These are phyloP conservation scores for Nothophoma quercina DNA, from an alignment of 2,329 filamentous ascomycete genomes.

Conservation along the genomic window DNA sequence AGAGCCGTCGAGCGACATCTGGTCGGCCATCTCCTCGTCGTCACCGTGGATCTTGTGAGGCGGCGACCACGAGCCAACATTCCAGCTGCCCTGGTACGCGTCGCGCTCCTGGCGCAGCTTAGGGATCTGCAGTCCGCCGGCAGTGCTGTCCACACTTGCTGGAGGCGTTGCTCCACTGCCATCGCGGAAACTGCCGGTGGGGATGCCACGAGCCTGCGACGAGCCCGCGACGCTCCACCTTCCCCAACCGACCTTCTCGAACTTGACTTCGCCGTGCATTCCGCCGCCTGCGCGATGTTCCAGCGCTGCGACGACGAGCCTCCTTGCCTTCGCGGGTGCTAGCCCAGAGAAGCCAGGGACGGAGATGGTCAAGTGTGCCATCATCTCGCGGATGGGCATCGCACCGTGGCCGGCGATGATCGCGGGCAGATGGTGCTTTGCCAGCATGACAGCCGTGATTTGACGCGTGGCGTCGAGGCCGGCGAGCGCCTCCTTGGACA, in stretches of 20 bases:
- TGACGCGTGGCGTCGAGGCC: constrained; percentile 75
- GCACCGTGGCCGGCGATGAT: constrained; percentile 91
- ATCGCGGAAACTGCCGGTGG: constrained; percentile 48
- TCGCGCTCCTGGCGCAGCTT: constrained; percentile 44
- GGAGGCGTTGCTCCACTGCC: constrained; percentile 55
- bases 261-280: constrained; percentile 75
- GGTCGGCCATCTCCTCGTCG: constrained; percentile 73
- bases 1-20: constrained; percentile 82
- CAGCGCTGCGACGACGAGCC: constrained; percentile 89
- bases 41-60: constrained; percentile 40
- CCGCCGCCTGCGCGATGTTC: constrained; percentile 75
- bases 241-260: constrained; percentile 97
- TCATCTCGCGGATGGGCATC: constrained; percentile 92
- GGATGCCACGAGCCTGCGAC: constrained; percentile 61
- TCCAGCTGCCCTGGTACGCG: constrained; percentile 65
- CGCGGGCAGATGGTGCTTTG: constrained; percentile 87
- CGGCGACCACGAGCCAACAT: constrained; percentile 78
- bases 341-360: constrained; percentile 93
- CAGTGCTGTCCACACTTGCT: constrained; percentile 54
- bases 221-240: constrained; percentile 77
- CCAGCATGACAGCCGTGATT: constrained; percentile 85
- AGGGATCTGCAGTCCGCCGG: constrained; percentile 58
- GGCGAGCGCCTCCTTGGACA: constrained; percentile 61
- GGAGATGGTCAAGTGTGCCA: constrained; percentile 90
- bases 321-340: constrained; percentile 85